Evolutionary conservation across 495 filamentous ascomycete species (phyloP), one percentile per base, ranked within the genome.

Genomic region (Podospora appendiculata): DNA sequence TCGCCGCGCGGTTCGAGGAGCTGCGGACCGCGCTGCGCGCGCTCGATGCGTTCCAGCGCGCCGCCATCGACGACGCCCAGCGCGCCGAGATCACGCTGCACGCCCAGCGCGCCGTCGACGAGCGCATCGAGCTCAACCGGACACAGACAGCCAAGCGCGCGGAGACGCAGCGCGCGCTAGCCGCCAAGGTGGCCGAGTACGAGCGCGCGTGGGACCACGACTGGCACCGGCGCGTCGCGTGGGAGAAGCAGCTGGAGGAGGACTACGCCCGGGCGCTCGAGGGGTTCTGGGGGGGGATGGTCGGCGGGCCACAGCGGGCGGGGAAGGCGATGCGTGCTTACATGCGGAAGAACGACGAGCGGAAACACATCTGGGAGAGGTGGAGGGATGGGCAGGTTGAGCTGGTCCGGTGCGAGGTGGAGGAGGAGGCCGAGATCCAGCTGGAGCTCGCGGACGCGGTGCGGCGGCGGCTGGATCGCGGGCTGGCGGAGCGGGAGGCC

Each of bases 171-270:
- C 43, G 45, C 5, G 50, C 25, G 6, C 46, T 39, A 4, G 57
- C 57, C 8, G 49, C 41, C 1, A 53, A 58, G 17, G 36, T 69
- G 8, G 38, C 34, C 34, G 49, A 57, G 16, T 47, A 48, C 13
- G 64, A 69, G 52, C 39, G 34, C 5, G 43, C 40, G 32, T 58
- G 63, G 45, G 38, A 60, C n/a, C 41, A 51, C 0, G 68, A 71
- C 12, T 65, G 57, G 41, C 41, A 36, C 6, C 45, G 56, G 17
- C 64, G 69, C 5, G 54, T 53, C 12, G 53, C 49, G 1, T 52
- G 58, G 45, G 67, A 72, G 54, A 48, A 51, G 12, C 50, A 43
- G 8, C 55, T 71, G 14, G 70, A 70, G 55, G 58, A 66, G 3
- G 57, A 64, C 49, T 74, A 74, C 48, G 48, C 53, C 1, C 38